A percentile compares a stretch with the other conserved stretches of the same genome.
Conservation (phyloP, 805 yeast genomes). For the Spathaspora gorwiae region DNA sequence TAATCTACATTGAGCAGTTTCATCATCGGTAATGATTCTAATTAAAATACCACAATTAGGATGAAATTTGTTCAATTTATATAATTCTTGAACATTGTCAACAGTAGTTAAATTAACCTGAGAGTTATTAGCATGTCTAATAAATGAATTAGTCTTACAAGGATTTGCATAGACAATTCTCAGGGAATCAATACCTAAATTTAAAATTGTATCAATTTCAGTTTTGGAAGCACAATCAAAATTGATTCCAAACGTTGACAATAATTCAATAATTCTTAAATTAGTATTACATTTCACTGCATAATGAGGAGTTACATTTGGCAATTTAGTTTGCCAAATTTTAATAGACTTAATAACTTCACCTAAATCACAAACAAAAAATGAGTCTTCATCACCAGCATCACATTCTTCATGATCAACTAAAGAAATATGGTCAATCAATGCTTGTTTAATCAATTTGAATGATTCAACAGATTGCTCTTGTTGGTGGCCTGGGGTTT, state of each 20-base stretch:
- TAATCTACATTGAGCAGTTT: slow-evolving; percentile 77
- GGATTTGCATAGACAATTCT: slow-evolving; percentile 91
- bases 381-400: slow-evolving; percentile 80
- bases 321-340: slow-evolving; percentile 64
- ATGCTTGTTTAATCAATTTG: slow-evolving; percentile 32
- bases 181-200: slow-evolving; percentile 57
- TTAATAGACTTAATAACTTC: slow-evolving; percentile 56
- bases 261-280: slow-evolving; percentile 47
- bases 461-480: background rate
- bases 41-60: slow-evolving; percentile 69
- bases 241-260: slow-evolving; percentile 62
- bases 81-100: slow-evolving; percentile 81
- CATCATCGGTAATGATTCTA: slow-evolving; percentile 87
- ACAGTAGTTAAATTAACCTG: slow-evolving; percentile 75
- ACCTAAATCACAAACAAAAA: slow-evolving; percentile 82
- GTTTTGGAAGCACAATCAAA: slow-evolving; percentile 92
- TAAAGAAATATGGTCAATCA: slow-evolving; percentile 33
- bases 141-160: slow-evolving; percentile 79
- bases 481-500: background rate
- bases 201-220: slow-evolving; percentile 68
- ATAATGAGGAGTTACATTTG: slow-evolving; percentile 79
- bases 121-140: slow-evolving; percentile 60
- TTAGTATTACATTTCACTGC: slow-evolving; percentile 95
- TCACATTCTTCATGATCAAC: slow-evolving; percentile 57
- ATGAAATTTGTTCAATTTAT: slow-evolving; percentile 63